These are phyloP conservation scores for Noccaea bulbosa DNA, from an alignment of 345 rosid genomes.

Conservation along the genomic window DNA sequence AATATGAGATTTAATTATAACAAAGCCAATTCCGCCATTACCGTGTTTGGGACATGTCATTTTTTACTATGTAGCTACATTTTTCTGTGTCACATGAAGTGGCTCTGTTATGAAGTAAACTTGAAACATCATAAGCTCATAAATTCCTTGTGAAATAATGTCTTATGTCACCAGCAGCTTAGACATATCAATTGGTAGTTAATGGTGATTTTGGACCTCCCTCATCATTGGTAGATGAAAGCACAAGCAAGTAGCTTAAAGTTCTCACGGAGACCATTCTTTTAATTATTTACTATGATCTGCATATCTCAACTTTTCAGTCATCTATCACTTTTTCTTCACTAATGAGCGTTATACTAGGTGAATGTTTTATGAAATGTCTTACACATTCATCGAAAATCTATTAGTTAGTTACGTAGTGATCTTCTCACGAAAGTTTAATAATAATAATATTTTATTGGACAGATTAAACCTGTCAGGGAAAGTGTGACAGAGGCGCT, in stretches of 20 bases:
- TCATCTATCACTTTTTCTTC: slow-evolving; percentile 5
- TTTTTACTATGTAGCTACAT: slow-evolving; percentile 1
- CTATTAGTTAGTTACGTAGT: slow-evolving; percentile 1
- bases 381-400: slow-evolving; percentile 5
- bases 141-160: slow-evolving; percentile 9
- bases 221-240: slow-evolving; percentile 19
- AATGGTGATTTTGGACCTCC: slow-evolving; percentile 12
- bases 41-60: slow-evolving; percentile 5
- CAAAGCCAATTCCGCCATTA: background rate
- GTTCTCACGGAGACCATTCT: background rate
- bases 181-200: slow-evolving; percentile 18
- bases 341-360: background rate
- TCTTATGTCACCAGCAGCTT: slow-evolving; percentile 16
- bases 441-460: slow-evolving; percentile 31
- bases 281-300: slow-evolving; percentile 4
- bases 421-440: slow-evolving; percentile 28
- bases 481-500: slow-evolving; percentile 94
- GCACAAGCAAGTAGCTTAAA: slow-evolving; percentile 4
- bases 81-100: slow-evolving; percentile 8
- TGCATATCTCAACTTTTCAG: slow-evolving; percentile 24
- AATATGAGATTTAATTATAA: background rate
- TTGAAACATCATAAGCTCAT: slow-evolving; percentile 20
- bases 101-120: slow-evolving; percentile 11
- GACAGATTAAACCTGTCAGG: slow-evolving; percentile 93
- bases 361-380: slow-evolving; percentile 18